A percentile compares a stretch with the other conserved stretches of the same genome.
These are phyloP conservation scores for Rhizomucor pusillus DNA, from an alignment of 371 early-diverging fungal genomes.

Conservation along the genomic window DNA sequence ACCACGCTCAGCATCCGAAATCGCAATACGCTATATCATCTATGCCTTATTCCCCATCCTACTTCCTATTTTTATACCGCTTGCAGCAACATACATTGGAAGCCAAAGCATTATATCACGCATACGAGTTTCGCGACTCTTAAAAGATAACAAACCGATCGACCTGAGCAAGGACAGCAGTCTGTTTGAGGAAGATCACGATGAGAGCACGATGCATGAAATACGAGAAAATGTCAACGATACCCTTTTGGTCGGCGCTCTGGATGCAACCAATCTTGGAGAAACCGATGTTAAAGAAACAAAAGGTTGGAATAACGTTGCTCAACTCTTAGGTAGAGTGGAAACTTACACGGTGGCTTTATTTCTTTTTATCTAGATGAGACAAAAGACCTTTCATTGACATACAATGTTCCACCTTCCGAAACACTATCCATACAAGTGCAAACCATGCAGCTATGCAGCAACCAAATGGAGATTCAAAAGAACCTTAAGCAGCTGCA, in stretches of 20 bases:
- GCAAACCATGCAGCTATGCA: neutral
- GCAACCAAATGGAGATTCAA: slow-evolving; percentile 4
- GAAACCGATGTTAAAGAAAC: too few species aligned
- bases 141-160: too few species aligned
- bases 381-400: slow-evolving; percentile 1
- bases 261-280: neutral
- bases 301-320: too few species aligned
- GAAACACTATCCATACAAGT: neutral
- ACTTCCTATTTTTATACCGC: neutral
- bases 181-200: neutral
- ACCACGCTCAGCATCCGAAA: neutral
- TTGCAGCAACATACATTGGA: too few species aligned
- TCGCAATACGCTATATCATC: neutral
- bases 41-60: neutral
- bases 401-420: slow-evolving; percentile 4
- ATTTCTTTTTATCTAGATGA: neutral
- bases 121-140: too few species aligned
- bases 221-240: neutral
- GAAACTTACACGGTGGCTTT: neutral
- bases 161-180: neutral
- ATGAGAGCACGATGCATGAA: neutral
- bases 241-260: neutral
- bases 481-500: slow-evolving; percentile 30
- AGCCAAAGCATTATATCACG: too few species aligned
- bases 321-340: neutral